phyloP scores from a whole-genome alignment of 192 early-diverging fungal genomes.

The Linderina pennispora region DNA sequence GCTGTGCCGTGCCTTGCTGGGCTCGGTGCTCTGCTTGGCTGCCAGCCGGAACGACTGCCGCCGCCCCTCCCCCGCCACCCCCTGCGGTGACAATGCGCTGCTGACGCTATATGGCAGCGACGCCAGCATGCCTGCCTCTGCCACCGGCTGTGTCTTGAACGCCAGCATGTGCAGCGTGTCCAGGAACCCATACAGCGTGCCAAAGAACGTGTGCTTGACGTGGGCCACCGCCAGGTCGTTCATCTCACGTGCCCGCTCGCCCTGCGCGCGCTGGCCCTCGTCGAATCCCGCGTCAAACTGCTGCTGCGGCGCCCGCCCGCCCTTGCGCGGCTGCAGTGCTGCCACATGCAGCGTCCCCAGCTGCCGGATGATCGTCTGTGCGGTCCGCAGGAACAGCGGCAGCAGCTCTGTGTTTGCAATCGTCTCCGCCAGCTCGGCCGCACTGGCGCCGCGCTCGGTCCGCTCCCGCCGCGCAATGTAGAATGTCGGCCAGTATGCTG shows the following conservation, averaged over 20 bases:
- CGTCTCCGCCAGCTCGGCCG: constrained; percentile 19
- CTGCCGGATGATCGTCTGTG: constrained; percentile 29
- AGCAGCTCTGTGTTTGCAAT: constrained; percentile 45
- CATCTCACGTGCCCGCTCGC: constrained; percentile 48
- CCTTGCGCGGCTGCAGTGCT: constrained; percentile 36
- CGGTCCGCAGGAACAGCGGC: constrained; percentile 40
- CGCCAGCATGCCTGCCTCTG: background rate
- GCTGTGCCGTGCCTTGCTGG: constrained; percentile 5
- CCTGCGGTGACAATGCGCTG: constrained; percentile 1
- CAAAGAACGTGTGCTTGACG: constrained; percentile 64
- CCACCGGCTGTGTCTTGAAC: constrained; percentile 15
- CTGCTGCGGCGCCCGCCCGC: constrained; percentile 26
- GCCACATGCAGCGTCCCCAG: constrained; percentile 33
- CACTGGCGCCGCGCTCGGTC: constrained; percentile 13
- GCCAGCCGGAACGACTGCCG: constrained; percentile 34
- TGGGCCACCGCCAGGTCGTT: constrained; percentile 37
- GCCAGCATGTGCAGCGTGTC: constrained; percentile 75
- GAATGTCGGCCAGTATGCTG: constrained; percentile 40
- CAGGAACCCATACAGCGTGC: constrained; percentile 65
- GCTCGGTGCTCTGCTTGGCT: constrained; percentile 9
- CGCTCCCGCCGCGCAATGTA: constrained; percentile 29
- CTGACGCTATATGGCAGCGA: too few species aligned
- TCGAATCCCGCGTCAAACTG: constrained; percentile 37
- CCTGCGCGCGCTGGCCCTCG: constrained; percentile 42
- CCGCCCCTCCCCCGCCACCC: constrained; percentile 14